Percentiles rank a stretch among this genome's conserved stretches.
Evolutionary conservation across 306 rosid species (phyloP).

Genomic region (Lupinus albus): DNA sequence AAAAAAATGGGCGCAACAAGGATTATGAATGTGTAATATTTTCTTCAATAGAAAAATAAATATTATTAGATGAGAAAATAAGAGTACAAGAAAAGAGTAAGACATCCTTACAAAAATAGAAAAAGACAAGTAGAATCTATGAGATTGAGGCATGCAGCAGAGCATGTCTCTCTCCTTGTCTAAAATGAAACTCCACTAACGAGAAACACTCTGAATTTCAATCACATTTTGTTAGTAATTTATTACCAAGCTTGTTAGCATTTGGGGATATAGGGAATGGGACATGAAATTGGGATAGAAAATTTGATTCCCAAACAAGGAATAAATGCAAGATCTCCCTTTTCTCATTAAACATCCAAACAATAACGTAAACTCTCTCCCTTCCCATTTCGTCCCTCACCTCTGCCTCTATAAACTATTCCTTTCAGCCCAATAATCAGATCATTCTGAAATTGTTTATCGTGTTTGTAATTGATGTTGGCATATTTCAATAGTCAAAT

Average conservation of each 20-base stretch:
- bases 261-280: constrained; percentile 3
- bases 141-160: neutral
- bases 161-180: neutral
- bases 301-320: constrained; percentile 32
- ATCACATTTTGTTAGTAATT: no score
- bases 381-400: constrained; percentile 20
- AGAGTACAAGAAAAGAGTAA: neutral
- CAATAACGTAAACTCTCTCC: constrained; percentile 8
- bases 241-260: neutral
- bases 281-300: neutral
- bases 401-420: constrained; percentile 10
- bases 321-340: constrained; percentile 21
- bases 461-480: constrained; percentile 20
- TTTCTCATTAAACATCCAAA: constrained; percentile 20
- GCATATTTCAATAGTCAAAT: constrained; percentile 24
- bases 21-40: neutral
- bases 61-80: neutral
- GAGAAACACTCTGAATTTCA: neutral
- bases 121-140: neutral
- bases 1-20: neutral
- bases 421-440: constrained; percentile 25
- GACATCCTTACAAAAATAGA: neutral
- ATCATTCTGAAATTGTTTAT: constrained; percentile 20
- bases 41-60: neutral
- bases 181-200: no score